These are phyloP conservation scores for Boletus subluridellus DNA, from an alignment of 1,284 basidiomycete species.

Conservation along the genomic window DNA sequence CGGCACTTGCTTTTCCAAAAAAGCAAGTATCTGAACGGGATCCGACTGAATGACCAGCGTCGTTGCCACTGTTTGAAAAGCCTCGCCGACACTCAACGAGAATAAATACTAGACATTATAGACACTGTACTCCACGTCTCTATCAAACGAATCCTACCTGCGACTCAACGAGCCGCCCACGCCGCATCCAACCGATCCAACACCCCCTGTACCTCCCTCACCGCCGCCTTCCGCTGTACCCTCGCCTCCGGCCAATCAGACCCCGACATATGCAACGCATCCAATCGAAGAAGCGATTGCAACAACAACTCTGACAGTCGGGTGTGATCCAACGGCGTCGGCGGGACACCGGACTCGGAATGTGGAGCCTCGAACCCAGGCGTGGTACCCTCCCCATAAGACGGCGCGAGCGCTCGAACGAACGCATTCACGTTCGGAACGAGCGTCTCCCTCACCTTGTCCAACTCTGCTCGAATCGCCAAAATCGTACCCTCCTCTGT, in stretches of 20 bases:
- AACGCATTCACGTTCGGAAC: constrained; percentile 55
- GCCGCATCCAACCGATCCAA: constrained; percentile 55
- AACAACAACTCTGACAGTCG: constrained; percentile 70
- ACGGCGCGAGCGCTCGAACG: constrained; percentile 32
- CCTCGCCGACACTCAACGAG: background rate
- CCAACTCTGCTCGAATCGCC: constrained; percentile 59
- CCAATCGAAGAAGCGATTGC: constrained; percentile 72
- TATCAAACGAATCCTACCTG: background rate
- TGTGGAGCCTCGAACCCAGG: background rate
- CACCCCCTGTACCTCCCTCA: constrained; percentile 59
- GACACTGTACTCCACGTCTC: background rate
- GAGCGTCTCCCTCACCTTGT: constrained; percentile 50
- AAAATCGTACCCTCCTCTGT: constrained; percentile 54
- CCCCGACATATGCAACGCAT: constrained; percentile 63
- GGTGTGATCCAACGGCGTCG: constrained; percentile 45
- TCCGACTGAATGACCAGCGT: background rate
- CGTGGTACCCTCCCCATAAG: background rate
- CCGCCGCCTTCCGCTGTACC: constrained; percentile 68
- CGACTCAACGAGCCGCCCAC: constrained; percentile 37
- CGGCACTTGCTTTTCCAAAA: no score
- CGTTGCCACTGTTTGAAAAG: background rate
- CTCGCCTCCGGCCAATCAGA: constrained; percentile 67
- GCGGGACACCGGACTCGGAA: background rate
- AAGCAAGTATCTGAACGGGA: background rate
- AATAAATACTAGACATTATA: background rate